Base-by-base conservation (phyloP, 1,284 basidiomycete genomes). In the Ganoderma lingzhi region DNA sequence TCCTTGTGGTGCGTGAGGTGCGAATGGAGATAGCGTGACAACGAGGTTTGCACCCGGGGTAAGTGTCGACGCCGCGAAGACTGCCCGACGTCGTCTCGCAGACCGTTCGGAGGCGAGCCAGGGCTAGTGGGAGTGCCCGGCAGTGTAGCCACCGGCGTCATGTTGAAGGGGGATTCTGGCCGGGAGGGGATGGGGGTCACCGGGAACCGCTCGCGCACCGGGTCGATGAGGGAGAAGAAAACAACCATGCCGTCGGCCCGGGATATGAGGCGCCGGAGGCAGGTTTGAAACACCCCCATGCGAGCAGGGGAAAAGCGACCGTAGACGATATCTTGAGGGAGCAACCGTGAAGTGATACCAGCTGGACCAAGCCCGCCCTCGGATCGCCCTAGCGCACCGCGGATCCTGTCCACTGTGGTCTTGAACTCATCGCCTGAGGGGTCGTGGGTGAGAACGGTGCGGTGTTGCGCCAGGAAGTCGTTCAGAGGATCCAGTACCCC, bases 281-380 rank as follows among this genome's bases (percentile, higher is more conserved):
- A 76, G 41, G 80, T 77, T 65, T 93, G 90, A 35, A 95, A 82
- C 0, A 79, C 78, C 1, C 77, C 77, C 65, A 91, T 88, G 75
- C 94, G 91, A 1, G 78, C 79, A 0, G 93, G 92, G 0, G 85
- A 82, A 72, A 91, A 91, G 2, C 92, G 84, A 1, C 85, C 85
- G 75, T 88, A 93, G 28, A 89, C 84, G 37, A 94, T 77, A 74
- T 95, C 93, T 39, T 87, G 85, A 44, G 81, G 83, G 37, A 94
- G 81, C 0, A 94, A 80, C 4, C 89, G 83, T 0, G 84, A 83
- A 0, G 88, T 82, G 6, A 86, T 84, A 6, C 86, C 84, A 1
- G 93, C 81, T 0, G 86, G 84, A 19, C 86, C 79, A 1, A 94
- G 80, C 3, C 80, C 85, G 1, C 80, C 83, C 76, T 94, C 93